Conservation (phyloP, 148 eudicot species). For the Silene conica region DNA sequence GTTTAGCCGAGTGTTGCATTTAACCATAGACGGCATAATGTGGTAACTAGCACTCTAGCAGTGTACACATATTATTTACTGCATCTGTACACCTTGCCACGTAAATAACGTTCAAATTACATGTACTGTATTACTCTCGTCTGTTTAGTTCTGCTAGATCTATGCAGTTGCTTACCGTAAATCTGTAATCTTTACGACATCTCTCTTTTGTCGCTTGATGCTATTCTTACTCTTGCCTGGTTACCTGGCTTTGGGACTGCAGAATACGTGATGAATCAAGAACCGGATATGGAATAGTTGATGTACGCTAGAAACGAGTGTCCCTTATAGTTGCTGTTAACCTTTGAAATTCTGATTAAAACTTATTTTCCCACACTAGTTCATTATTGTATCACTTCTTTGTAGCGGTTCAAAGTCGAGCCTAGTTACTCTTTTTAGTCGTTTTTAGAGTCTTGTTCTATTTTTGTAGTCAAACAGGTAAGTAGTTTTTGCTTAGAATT, state of each 20-base stretch:
- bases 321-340: slow-evolving; percentile 19
- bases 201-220: background rate
- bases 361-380: slow-evolving; percentile 27
- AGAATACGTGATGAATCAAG: slow-evolving; percentile 33
- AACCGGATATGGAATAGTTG: slow-evolving; percentile 24
- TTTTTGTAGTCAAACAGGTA: slow-evolving; percentile 11
- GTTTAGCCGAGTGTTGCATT: background rate
- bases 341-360: slow-evolving; percentile 11
- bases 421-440: slow-evolving; percentile 8
- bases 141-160: background rate
- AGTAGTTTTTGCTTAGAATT: slow-evolving; percentile 19
- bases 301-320: slow-evolving; percentile 27
- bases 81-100: background rate
- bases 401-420: slow-evolving; percentile 22
- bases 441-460: slow-evolving; percentile 11
- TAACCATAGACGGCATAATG: background rate
- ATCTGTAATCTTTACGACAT: background rate
- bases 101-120: background rate
- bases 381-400: slow-evolving; percentile 20
- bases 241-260: too few species aligned
- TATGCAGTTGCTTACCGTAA: background rate
- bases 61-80: background rate
- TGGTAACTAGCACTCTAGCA: background rate
- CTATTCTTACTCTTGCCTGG: too few species aligned
- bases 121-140: background rate